Evolutionary conservation across 345 rosid species (phyloP), one percentile per base, ranked within the genome.

Genomic region (Citrus australasica): DNA sequence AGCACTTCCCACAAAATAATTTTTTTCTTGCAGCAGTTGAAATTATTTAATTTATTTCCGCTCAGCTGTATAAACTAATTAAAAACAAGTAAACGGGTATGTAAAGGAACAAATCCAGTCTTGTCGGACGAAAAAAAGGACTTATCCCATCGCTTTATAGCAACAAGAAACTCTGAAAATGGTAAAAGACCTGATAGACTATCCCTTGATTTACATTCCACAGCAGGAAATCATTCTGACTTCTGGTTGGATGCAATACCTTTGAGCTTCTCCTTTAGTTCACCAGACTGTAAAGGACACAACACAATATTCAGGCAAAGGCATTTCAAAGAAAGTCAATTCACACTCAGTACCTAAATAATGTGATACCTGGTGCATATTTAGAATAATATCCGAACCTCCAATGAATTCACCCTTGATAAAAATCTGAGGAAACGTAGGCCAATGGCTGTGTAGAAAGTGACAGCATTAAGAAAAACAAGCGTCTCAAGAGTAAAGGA

Each of bases 381-480:
- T 91, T 77, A 96, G 88, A 76, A 94, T 86, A 81, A 96, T 92
- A 88, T 96, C 99, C 9, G 98, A 96, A 62, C 99, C 98, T 51
- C 99, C 99, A 68, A 92, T 78, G 73, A 96, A 94, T 86, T 96
- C 98, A 38, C 99, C 99, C 79, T 90, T 94, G 42, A 96, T 89
- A 82, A 96, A 94, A 78, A 96, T 85, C 82, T 94, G 98, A 3
- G 99, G 99, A 83, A 94, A 96, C 55, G 99, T 96, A 7, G 99
- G 98, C 98, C 99, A 96, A 68, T 84, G 80, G 88, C 99, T 96
- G 89, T 86, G 85, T 30, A 77, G 17, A 72, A 79, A 71, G 24
- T 63, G 37, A 62, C 60, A 69, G 8, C 4, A 67, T 48, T 28
- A 60, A 56, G 65, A 70, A 74, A 27, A 61, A 28, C 48, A 51